Percentiles rank a stretch among this genome's conserved stretches.
Conservation (phyloP, 192 early-diverging fungal species). For the Rhizophagus sp. region DNA sequence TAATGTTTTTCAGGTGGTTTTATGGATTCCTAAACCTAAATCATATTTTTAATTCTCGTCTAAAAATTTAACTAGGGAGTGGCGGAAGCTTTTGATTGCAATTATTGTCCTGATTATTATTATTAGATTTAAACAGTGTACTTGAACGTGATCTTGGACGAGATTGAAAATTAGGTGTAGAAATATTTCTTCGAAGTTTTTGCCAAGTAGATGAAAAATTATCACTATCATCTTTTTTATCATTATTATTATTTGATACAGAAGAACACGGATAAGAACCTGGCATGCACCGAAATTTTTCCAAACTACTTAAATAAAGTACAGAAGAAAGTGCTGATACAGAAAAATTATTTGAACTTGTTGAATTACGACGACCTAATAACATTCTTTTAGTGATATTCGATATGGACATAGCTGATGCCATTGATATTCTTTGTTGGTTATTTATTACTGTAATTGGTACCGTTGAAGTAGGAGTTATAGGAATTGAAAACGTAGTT, state of each 20-base stretch:
- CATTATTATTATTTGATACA: background rate
- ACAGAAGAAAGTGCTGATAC: background rate
- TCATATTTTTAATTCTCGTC: too few species aligned
- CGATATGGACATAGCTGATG: background rate
- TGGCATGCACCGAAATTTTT: background rate
- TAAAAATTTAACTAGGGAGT: background rate
- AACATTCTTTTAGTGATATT: constrained; percentile 19
- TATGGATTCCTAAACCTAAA: too few species aligned
- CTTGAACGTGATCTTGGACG: constrained; percentile 1
- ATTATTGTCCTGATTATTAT: background rate
- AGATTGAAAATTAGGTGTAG: constrained; percentile 16
- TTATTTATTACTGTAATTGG: background rate
- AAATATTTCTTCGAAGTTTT: constrained; percentile 24
- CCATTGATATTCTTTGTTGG: constrained; percentile 18
- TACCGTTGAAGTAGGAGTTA: background rate
- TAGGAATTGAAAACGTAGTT: background rate
- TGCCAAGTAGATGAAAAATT: constrained; percentile 3
- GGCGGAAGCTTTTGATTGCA: constrained; percentile 11
- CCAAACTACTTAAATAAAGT: background rate
- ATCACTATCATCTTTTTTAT: background rate
- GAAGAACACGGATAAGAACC: constrained; percentile 7
- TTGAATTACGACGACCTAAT: constrained; percentile 18
- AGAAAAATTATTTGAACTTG: background rate
- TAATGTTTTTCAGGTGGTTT: too few species aligned
- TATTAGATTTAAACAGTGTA: background rate